phyloP scores from a whole-genome alignment of 2,329 filamentous ascomycete genomes.

The Didymella segeticola region DNA sequence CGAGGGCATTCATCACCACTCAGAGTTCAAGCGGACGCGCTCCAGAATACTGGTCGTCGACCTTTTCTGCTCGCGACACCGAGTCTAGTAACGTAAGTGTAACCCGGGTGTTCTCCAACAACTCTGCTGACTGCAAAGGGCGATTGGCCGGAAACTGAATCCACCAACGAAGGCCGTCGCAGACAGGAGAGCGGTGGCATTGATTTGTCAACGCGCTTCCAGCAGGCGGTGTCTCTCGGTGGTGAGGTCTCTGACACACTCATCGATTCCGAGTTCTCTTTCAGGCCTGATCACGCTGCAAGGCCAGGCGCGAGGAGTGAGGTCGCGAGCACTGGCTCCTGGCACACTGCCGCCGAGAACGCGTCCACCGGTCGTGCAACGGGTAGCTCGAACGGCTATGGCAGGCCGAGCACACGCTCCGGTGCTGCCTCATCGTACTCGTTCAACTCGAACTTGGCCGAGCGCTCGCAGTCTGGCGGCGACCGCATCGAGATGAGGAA shows the following conservation, averaged over 20 bases:
- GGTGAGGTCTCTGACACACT: constrained; percentile 20
- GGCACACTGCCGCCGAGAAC: constrained; percentile 28
- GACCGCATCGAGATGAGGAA: constrained; percentile 10
- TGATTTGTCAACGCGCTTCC: constrained; percentile 22
- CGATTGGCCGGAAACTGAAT: constrained; percentile 17
- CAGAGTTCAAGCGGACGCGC: constrained; percentile 20
- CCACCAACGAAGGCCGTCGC: constrained; percentile 10
- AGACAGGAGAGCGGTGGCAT: constrained; percentile 27
- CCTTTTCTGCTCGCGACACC: constrained; percentile 9
- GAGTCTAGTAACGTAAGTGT: constrained; percentile 30
- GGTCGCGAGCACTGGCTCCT: constrained; percentile 27
- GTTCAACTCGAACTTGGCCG: constrained; percentile 35
- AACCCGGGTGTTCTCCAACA: background rate
- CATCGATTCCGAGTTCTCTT: constrained; percentile 30
- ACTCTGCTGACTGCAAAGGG: constrained; percentile 23
- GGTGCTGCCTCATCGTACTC: constrained; percentile 22
- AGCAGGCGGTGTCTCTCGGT: constrained; percentile 23
- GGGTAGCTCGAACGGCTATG: constrained; percentile 32
- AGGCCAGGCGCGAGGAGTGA: constrained; percentile 18
- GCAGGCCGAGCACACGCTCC: constrained; percentile 23
- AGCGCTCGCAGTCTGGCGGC: constrained; percentile 25
- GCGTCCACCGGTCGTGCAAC: constrained; percentile 17
- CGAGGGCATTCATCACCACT: constrained; percentile 27
- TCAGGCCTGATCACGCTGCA: constrained; percentile 6
- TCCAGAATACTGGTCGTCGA: constrained; percentile 31